Evolutionary conservation across 306 rosid species (phyloP).

Genomic region (Quercus variabilis): DNA sequence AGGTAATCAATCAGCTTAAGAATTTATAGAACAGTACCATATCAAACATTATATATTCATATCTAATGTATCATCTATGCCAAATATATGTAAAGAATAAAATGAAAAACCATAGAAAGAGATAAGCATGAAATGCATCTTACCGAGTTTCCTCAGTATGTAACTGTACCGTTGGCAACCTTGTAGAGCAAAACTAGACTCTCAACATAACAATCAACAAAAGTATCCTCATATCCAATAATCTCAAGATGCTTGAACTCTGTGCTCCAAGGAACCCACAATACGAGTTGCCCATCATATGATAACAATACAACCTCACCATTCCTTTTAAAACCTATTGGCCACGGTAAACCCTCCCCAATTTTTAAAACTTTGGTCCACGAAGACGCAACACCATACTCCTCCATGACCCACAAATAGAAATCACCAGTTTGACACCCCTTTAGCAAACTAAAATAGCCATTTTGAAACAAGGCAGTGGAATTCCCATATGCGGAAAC

Average conservation of each 20-base stretch:
- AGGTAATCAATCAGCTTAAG: too few relatives aligned
- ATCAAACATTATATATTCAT: too few relatives aligned
- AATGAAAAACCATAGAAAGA: too few relatives aligned
- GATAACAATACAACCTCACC: constrained; percentile 15
- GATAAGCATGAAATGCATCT: too few relatives aligned
- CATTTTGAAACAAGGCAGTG: constrained; percentile 4
- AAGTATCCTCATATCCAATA: constrained; percentile 5
- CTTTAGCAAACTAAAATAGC: too few relatives aligned
- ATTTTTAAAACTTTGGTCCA: constrained; percentile 13
- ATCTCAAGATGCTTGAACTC: neutral
- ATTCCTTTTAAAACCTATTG: neutral
- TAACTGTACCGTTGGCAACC: too few relatives aligned
- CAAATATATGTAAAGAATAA: too few relatives aligned
- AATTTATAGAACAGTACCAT: too few relatives aligned
- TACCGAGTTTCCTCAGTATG: too few relatives aligned
- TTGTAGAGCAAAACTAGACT: neutral
- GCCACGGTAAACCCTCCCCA: neutral
- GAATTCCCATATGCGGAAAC: constrained; percentile 9
- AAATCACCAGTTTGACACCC: neutral
- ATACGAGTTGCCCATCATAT: neutral
- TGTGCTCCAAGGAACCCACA: neutral
- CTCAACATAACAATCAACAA: constrained; percentile 24
- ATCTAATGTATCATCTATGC: too few relatives aligned
- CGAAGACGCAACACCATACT: constrained; percentile 23
- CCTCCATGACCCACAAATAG: constrained; percentile 32